phyloP scores from a whole-genome alignment of 78 protist species.

The Speleostelium caveatum region DNA sequence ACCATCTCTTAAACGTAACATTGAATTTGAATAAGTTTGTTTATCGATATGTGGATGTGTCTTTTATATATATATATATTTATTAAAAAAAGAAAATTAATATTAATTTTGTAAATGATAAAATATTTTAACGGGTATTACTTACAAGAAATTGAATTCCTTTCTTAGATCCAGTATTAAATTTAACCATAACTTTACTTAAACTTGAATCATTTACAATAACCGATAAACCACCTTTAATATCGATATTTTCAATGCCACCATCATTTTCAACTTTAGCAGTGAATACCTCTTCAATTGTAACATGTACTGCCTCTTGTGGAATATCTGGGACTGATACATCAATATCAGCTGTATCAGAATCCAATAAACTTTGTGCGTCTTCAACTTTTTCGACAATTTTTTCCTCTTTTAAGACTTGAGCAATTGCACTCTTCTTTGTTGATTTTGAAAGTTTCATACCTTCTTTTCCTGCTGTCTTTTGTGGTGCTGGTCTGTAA shows the following conservation, averaged over 20 bases:
- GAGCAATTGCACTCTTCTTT: constrained; percentile 52
- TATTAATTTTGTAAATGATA: not conserved
- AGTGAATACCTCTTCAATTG: constrained; percentile 42
- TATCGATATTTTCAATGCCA: constrained; percentile 56
- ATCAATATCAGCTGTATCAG: not conserved
- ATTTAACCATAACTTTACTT: constrained; percentile 25
- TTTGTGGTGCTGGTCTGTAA: constrained; percentile 22
- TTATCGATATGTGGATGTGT: constrained; percentile 81
- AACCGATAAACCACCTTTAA: constrained; percentile 79
- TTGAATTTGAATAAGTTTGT: not conserved
- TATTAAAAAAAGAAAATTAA: not conserved
- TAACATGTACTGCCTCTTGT: constrained; percentile 54
- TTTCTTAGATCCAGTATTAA: not conserved
- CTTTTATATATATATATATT: not conserved
- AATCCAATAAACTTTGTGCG: constrained; percentile 13
- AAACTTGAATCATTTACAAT: constrained; percentile 22
- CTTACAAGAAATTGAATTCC: constrained; percentile 76
- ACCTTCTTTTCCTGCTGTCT: constrained; percentile 50
- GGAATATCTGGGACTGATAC: constrained; percentile 25
- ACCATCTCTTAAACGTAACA: constrained; percentile 35
- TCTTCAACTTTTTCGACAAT: constrained; percentile 68
- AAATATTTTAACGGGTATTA: not conserved
- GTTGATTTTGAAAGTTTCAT: constrained; percentile 28
- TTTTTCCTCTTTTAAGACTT: constrained; percentile 71
- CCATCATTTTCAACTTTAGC: constrained; percentile 68